A percentile compares a stretch with the other conserved stretches of the same genome.
Evolutionary conservation across 2,329 filamentous ascomycete species (phyloP).

Genomic region (Penicillium sp.): DNA sequence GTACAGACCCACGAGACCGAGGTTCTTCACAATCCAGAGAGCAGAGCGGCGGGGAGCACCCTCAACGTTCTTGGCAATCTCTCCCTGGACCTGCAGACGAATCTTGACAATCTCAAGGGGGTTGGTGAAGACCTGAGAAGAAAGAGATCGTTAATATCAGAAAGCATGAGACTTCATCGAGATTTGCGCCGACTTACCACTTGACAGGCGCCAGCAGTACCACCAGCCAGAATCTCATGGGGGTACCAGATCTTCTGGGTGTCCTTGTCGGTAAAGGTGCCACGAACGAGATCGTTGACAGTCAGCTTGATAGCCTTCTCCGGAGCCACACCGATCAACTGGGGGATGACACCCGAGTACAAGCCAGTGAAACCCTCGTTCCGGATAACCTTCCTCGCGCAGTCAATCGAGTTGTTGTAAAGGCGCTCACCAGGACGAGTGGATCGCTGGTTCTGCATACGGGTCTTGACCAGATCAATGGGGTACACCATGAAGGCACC

Average conservation of each 20-base stretch:
- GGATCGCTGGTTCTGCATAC: slow-evolving; percentile 94
- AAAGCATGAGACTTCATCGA: slow-evolving; percentile 5
- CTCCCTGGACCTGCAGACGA: slow-evolving; percentile 93
- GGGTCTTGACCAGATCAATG: slow-evolving; percentile 97
- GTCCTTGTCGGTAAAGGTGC: slow-evolving; percentile 72
- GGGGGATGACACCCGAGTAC: slow-evolving; percentile 92
- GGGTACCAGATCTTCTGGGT: slow-evolving; percentile 70
- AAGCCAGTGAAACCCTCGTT: slow-evolving; percentile 90
- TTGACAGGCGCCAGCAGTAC: slow-evolving; percentile 88
- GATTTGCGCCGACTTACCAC: slow-evolving; percentile 65
- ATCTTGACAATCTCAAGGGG: slow-evolving; percentile 99
- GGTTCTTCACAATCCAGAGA: slow-evolving; percentile 95
- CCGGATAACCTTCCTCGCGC: slow-evolving; percentile 85
- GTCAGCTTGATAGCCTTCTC: slow-evolving; percentile 99
- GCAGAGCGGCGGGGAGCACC: slow-evolving; percentile 85
- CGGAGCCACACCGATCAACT: slow-evolving; percentile 95
- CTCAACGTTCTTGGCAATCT: slow-evolving; percentile 85
- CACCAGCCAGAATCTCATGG: slow-evolving; percentile 84
- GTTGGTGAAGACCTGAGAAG: slow-evolving; percentile 83
- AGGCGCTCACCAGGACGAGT: slow-evolving; percentile 80
- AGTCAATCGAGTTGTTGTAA: slow-evolving; percentile 98
- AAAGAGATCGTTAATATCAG: slow-evolving; percentile 7
- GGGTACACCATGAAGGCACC: slow-evolving; percentile 99
- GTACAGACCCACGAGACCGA: slow-evolving; percentile 92
- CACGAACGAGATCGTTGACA: slow-evolving; percentile 90